Evolutionary conservation across 441 rosid genomes (phyloP), one percentile per base, ranked within the genome.

Genomic region (Eruca vesicaria): DNA sequence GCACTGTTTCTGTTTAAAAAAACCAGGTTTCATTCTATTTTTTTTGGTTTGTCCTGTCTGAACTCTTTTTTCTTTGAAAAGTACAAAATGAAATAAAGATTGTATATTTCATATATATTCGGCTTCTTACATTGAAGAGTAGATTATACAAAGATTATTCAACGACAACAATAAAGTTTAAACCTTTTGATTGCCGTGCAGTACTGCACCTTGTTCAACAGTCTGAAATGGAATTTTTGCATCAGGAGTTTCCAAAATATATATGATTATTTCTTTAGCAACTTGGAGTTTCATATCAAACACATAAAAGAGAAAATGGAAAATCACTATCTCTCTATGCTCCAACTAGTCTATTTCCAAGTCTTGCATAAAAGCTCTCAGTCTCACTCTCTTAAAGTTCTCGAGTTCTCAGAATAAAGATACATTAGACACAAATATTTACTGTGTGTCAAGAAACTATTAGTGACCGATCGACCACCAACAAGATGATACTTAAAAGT

Each of bases 1-100:
- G 86, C 2, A 63, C 70, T 43, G 78, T 36, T 32, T 68, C 83
- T 66, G 80, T 78, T 59, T 77, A 60, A 48, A 7, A 23, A 76
- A 45, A 57, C 0, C 4, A 36, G 20, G 6, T 63, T 4, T 68
- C 70, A 20, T 66, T 43, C 43, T 55, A 20, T 55, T 31, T 23
- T 23, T 23, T 23, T 35, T 61, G 14, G 21, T 52, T 66, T 29
- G 6, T 57, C 36, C 29, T 2, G 64, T 64, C 41, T 26, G 15
- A 36, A 65, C 36, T 55, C 8, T 50, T 9, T 26, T 56, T 11
- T 38, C 5, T 56, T 63, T 29, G 26, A 7, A 45, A 38, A 19
- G 65, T 41, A 28, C 53, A 19, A n/a, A 45, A 9, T 7, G 2
- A 32, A 63, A 20, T 12, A 32, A 33, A 61, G 14, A 28, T 48